Base-by-base conservation (phyloP, 495 filamentous ascomycete species). In the Neurospora pannonica region DNA sequence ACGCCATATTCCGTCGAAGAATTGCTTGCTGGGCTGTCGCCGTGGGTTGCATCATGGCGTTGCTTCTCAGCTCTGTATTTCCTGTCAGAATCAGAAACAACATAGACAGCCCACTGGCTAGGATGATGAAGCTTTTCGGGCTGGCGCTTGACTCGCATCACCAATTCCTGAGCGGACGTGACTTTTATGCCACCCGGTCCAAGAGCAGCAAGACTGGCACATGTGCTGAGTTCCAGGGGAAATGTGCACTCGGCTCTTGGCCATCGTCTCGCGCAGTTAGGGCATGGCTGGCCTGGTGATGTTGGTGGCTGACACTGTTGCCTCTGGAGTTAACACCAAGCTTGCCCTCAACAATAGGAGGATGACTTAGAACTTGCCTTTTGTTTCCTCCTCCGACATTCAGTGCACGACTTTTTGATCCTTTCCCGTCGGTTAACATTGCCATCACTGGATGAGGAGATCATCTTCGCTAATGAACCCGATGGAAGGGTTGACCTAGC, bases 331-430 rank as follows among this genome's bases (percentile, higher is more conserved):
- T 34, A 62, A 28, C 48, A 21, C 28, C 7, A 60, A 24, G 19
- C 5, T 21, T 5, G 9, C 24, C 24, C 21, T 39, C 11, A 15
- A 4, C 8, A 13, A 28, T 5, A 71, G 15, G 13, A 38, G 19
- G 19, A 19, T 24, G 38, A 10, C 19, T 2, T 13, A 24, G 15
- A 42, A 67, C 31, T 34, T 9, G 75, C 76, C 70, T 74, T 74
- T 71, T 77, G 74, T 46, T 77, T 77, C 13, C 71, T 70, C 54
- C 70, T 46, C 17, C 70, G 74, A 17, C 74, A 76, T 43, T 77
- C 76, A 13, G 70, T 72, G 60, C 74, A 77, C 36, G 76, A 74
- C 48, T 74, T 75, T 34, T 34, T 67, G 54, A 67, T 34, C 15
- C 24, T 34, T 34, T 67, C 15, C 1, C 28, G 54, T 34, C 54